Evolutionary conservation across 2,329 filamentous ascomycete genomes (phyloP).

Genomic region (Dothistroma pini): DNA sequence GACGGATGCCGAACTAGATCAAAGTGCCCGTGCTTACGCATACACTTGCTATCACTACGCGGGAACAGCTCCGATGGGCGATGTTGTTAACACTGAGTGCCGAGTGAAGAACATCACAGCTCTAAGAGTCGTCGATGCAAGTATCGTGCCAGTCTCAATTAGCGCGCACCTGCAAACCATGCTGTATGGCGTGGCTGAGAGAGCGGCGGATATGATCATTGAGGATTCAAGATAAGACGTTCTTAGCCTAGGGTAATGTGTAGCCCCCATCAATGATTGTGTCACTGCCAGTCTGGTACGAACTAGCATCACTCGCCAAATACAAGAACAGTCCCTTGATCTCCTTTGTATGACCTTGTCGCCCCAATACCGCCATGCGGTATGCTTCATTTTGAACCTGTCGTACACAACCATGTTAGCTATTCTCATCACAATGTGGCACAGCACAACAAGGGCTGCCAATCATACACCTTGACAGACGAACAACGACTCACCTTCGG

Average conservation of each 20-base stretch:
- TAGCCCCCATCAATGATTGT: conserved; percentile 36
- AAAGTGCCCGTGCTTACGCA: conserved; percentile 4
- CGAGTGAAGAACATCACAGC: conserved; percentile 50
- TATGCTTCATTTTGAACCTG: conserved; percentile 45
- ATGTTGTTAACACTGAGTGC: conserved; percentile 42
- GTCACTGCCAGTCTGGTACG: conserved; percentile 35
- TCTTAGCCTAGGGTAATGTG: conserved; percentile 28
- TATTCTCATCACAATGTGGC: no score
- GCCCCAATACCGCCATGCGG: conserved; percentile 50
- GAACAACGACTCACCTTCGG: conserved; percentile 26
- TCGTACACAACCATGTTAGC: no score
- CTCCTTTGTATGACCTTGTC: conserved; percentile 33
- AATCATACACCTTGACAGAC: no score
- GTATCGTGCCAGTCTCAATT: conserved; percentile 51
- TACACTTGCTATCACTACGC: conserved; percentile 3
- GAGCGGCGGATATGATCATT: conserved; percentile 32
- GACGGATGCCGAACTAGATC: conserved; percentile 12
- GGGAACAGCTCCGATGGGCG: conserved; percentile 25
- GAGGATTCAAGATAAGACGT: not conserved
- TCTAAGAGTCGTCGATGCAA: conserved; percentile 52
- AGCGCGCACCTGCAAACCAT: conserved; percentile 55
- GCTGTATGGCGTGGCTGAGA: conserved; percentile 55
- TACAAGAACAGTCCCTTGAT: conserved; percentile 36
- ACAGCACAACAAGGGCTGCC: no score
- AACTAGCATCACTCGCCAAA: conserved; percentile 33